phyloP scores from a whole-genome alignment of 2,329 filamentous ascomycete genomes.

The Colletotrichum costaricense region DNA sequence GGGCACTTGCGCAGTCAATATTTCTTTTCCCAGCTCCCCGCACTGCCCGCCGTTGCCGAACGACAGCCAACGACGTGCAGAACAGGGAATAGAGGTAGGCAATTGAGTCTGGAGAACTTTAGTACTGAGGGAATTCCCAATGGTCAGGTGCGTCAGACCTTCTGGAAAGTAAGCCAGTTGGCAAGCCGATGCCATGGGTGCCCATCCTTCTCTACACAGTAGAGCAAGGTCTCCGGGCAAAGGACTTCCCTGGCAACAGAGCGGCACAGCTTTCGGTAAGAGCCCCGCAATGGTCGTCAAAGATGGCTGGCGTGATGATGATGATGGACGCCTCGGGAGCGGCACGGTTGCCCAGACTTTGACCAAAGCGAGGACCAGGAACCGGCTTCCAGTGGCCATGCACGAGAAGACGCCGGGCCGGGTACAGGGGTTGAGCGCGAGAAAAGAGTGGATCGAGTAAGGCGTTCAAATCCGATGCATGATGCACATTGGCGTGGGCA shows the following conservation, averaged over 20 bases:
- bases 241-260: slow-evolving; percentile 8
- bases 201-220: neutral
- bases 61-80: too few species aligned
- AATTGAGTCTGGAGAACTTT: neutral
- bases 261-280: slow-evolving; percentile 15
- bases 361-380: slow-evolving; percentile 9
- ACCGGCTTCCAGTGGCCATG: slow-evolving; percentile 15
- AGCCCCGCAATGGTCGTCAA: neutral
- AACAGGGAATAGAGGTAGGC: too few species aligned
- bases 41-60: too few species aligned
- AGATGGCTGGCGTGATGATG: slow-evolving; percentile 12
- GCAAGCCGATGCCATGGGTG: neutral
- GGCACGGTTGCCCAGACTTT: slow-evolving; percentile 16
- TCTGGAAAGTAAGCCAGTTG: neutral
- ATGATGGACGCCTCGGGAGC: slow-evolving; percentile 7
- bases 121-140: neutral
- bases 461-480: neutral
- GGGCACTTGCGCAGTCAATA: neutral
- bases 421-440: neutral
- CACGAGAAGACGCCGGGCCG: neutral
- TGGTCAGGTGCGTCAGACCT: neutral
- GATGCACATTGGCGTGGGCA: neutral
- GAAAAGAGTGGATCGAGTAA: neutral
- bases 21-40: neutral
- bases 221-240: neutral